Base-by-base conservation (phyloP, 1,284 basidiomycete species). In the Cryptococcus sp. region DNA sequence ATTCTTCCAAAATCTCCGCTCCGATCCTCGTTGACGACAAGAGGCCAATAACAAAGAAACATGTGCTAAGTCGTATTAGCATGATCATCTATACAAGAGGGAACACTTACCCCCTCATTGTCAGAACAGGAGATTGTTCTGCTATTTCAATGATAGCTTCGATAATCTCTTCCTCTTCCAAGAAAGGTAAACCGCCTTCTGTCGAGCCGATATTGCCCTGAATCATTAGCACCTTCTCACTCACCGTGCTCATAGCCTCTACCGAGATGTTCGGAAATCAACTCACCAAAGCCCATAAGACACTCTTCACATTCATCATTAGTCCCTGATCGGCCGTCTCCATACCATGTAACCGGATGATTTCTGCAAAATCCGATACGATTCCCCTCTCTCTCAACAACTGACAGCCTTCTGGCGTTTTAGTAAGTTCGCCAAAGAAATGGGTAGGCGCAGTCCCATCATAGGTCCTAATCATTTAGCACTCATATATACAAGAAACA, bases 371-470 rank as follows among this genome's bases (percentile, higher is more conserved):
- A 58, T 95, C 90, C 5, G 82, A 76, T 68, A 98, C 94, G 70
- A 98, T 91, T 0, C 90, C 91, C 65, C 89, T 92, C 58, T 93
- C 89, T 53, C 86, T 83, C 45, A 99, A 78, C 11, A 95, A 85
- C 68, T 89, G 87, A 73, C 93, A 95, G 0, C 96, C 96, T 53
- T 94, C 86, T 50, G 88, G 87, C 1, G 96, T 98, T 74, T 97
- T 97, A 46, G 91, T 88, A 80, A 98, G 89, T 73, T 98, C 93
- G 30, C 95, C 94, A 66, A 98, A 96, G 76, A 99, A 98, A 73
- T 99, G 95, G 4, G 89, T 86, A 1, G 96, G 96, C 1, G 92
- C 88, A 2, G 86, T 85, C 11, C 89, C 89, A 54, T 95, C 91
- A 60, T 89, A 90, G n/a, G 82, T 55, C 61, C 68, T 69, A 43